Percentiles rank a stretch among this genome's conserved stretches.
Conservation (phyloP, 192 early-diverging fungal species). For the Coemansia sp. region DNA sequence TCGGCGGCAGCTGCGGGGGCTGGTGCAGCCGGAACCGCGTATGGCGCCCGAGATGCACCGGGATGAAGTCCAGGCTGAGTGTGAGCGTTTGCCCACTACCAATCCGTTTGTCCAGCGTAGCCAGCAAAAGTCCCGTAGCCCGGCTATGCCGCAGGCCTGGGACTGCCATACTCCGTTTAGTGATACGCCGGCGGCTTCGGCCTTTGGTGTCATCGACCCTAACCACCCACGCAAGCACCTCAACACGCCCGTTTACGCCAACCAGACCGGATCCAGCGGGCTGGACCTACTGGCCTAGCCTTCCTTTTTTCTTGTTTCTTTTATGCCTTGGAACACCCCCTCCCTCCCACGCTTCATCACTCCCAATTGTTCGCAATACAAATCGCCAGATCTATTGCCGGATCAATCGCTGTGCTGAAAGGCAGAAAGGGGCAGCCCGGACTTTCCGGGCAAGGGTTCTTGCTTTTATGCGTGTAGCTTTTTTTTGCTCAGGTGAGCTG, state of each 20-base stretch:
- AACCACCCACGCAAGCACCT: conserved; percentile 45
- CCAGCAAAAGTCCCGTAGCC: not conserved
- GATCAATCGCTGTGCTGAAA: too few species aligned
- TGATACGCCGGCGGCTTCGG: conserved; percentile 17
- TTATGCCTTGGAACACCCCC: too few species aligned
- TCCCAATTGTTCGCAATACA: too few species aligned
- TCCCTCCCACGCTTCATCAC: too few species aligned
- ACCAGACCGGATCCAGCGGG: not conserved
- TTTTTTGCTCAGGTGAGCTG: too few species aligned
- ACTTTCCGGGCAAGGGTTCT: too few species aligned
- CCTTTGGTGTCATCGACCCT: conserved; percentile 19
- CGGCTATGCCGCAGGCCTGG: conserved; percentile 18
- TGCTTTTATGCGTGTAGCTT: too few species aligned
- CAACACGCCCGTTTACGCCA: conserved; percentile 36
- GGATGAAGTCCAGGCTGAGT: conserved; percentile 9
- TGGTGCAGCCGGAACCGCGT: conserved; percentile 14
- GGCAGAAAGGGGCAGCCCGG: too few species aligned
- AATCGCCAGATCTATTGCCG: too few species aligned
- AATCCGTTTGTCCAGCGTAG: conserved; percentile 42
- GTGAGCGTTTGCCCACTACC: not conserved
- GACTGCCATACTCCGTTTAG: conserved; percentile 17
- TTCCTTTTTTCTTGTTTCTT: too few species aligned
- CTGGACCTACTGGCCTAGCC: not conserved
- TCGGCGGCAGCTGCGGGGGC: conserved; percentile 10
- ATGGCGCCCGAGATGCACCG: conserved; percentile 11